These are phyloP conservation scores for Hymenoscyphus fraxineus DNA, from an alignment of 2,329 filamentous ascomycete species.

Conservation along the genomic window DNA sequence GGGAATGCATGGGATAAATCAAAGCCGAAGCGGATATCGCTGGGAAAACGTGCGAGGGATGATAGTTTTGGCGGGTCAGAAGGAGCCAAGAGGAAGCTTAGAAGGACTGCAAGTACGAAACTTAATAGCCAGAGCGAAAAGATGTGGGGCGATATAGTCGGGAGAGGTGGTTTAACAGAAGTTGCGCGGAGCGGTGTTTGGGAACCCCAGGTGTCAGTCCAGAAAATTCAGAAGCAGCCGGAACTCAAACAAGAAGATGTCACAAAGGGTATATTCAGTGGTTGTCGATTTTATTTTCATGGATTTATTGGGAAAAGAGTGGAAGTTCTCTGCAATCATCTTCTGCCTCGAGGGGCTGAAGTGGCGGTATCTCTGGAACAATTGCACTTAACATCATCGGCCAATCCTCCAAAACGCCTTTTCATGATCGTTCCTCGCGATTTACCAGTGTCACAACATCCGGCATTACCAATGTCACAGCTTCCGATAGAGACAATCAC, in stretches of 20 bases:
- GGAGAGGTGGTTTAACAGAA: constrained; percentile 36
- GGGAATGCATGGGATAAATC: constrained; percentile 71
- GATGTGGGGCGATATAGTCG: constrained; percentile 88
- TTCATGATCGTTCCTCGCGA: constrained; percentile 45
- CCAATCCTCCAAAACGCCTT: constrained; percentile 14
- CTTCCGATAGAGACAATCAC: constrained; percentile 58
- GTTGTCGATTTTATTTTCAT: constrained; percentile 40
- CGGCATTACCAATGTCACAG: constrained; percentile 34
- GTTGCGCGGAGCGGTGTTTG: constrained; percentile 30
- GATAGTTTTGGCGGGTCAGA: constrained; percentile 43
- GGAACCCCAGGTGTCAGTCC: constrained; percentile 19
- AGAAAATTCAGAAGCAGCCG: constrained; percentile 1
- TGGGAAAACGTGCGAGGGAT: constrained; percentile 59
- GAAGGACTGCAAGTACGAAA: constrained; percentile 82
- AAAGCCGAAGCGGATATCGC: constrained; percentile 42
- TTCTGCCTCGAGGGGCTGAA: constrained; percentile 36
- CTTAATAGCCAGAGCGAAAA: constrained; percentile 74
- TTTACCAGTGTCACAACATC: constrained; percentile 30
- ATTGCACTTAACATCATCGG: constrained; percentile 10
- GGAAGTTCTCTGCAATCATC: constrained; percentile 35
- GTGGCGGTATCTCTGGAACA: constrained; percentile 24
- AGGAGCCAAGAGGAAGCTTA: constrained; percentile 71
- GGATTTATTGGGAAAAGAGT: constrained; percentile 42
- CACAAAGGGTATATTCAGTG: constrained; percentile 39
- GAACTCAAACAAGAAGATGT: constrained; percentile 1